phyloP scores from a whole-genome alignment of 2,329 filamentous ascomycete species.

The Pseudogymnoascus sp. region DNA sequence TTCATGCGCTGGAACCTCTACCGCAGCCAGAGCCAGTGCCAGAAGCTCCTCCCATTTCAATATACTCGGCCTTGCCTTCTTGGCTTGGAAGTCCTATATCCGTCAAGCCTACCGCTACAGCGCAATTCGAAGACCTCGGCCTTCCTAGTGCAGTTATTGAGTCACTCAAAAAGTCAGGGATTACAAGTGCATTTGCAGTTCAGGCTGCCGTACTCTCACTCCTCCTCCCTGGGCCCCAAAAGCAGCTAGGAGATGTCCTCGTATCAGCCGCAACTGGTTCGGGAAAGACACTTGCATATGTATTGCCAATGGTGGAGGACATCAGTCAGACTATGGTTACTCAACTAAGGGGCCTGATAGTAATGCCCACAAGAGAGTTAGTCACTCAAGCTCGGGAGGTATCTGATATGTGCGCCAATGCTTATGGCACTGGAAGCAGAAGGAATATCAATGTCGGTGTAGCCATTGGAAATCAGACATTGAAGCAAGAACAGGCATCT shows the following conservation, averaged over 20 bases:
- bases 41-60: conserved; percentile 48
- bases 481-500: conserved; percentile 54
- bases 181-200: conserved; percentile 65
- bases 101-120: conserved; percentile 50
- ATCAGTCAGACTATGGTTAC: conserved; percentile 57
- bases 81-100: conserved; percentile 75
- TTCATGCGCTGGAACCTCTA: conserved; percentile 69
- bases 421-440: conserved; percentile 44
- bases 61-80: conserved; percentile 67
- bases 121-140: conserved; percentile 55
- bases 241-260: conserved; percentile 67
- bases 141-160: conserved; percentile 52
- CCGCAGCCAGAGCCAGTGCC: conserved; percentile 64
- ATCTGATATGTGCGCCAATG: conserved; percentile 63
- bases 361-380: conserved; percentile 84
- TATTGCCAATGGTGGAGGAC: conserved; percentile 73
- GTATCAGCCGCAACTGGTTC: conserved; percentile 92
- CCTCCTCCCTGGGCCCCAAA: conserved; percentile 55
- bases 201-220: conserved; percentile 74
- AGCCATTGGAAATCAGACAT: conserved; percentile 69
- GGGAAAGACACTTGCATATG: conserved; percentile 88
- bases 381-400: conserved; percentile 77
- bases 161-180: conserved; percentile 58
- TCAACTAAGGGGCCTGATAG: conserved; percentile 66
- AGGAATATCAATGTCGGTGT: conserved; percentile 71